These are phyloP conservation scores for Colletotrichum tropicicola DNA, from an alignment of 2,329 filamentous ascomycete species.

Conservation along the genomic window DNA sequence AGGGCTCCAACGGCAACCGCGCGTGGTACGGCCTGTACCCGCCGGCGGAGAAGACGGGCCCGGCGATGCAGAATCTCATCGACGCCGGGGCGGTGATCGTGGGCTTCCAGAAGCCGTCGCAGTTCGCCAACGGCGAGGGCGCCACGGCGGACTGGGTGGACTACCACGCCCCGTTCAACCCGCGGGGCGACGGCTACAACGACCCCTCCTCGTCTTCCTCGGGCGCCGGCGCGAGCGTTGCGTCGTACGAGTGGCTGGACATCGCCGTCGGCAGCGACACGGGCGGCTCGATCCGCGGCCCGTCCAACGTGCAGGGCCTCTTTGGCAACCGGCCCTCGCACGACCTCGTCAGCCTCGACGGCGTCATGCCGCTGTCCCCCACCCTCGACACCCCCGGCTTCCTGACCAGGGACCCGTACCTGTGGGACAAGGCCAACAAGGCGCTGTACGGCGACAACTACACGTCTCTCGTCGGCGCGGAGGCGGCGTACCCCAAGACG, in stretches of 20 bases:
- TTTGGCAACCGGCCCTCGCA: conserved; percentile 56
- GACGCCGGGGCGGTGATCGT: conserved; percentile 63
- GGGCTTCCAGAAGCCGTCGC: conserved; percentile 54
- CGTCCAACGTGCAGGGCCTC: conserved; percentile 50
- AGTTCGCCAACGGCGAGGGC: conserved; percentile 51
- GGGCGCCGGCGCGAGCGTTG: conserved; percentile 43
- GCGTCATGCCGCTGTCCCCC: conserved; percentile 51
- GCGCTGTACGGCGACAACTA: conserved; percentile 45
- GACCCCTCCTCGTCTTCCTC: conserved; percentile 51
- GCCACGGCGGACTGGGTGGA: conserved; percentile 57
- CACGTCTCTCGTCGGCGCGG: conserved; percentile 33
- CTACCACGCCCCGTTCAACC: conserved; percentile 50
- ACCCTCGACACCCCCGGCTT: conserved; percentile 55
- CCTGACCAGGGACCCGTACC: conserved; percentile 44
- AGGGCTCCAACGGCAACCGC: conserved; percentile 62
- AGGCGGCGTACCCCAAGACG: conserved; percentile 32
- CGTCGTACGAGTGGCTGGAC: conserved; percentile 55
- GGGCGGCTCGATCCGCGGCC: conserved; percentile 55
- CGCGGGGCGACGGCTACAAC: conserved; percentile 57
- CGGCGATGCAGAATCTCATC: conserved; percentile 63
- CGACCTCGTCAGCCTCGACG: conserved; percentile 47
- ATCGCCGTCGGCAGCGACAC: conserved; percentile 54
- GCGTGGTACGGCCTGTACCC: conserved; percentile 65
- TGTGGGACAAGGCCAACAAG: conserved; percentile 44
- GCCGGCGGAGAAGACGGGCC: conserved; percentile 53